Evolutionary conservation across 768 basidiomycete species (phyloP), one percentile per base, ranked within the genome.

Genomic region (Lyophyllum atratum): DNA sequence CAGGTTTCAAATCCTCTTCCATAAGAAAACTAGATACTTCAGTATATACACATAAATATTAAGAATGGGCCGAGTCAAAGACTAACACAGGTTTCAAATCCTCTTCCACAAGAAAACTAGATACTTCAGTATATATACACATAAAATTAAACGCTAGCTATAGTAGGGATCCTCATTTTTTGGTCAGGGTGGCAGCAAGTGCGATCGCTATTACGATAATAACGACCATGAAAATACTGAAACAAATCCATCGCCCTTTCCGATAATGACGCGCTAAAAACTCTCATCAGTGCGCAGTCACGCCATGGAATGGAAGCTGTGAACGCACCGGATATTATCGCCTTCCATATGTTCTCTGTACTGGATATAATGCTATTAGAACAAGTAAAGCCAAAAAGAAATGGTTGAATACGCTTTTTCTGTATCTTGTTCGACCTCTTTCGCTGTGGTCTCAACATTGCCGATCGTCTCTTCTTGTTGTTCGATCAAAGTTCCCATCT

Each of bases 231-330:
- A 79, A 69, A 49, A 90, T 76, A 64, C 80, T 74, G 71, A 94
- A 93, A 72, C 91, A 95, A 74, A 90, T 90, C 90, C 90, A 92
- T 58, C 92, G 85, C 74, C 87, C 92, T 66, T 84, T 85, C 56
- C 94, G 83, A 9, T 91, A 90, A 24, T 78, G 72, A 12, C 86
- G 78, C 0, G 90, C 90, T 72, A 46, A 31, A 14, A 15, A n/a
- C 10, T 10, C 49, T 11, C 34, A 40, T 59, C 22, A 66, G 49
- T 24, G 31, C n/a, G 17, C 31, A 12, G 25, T 24, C 43, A 1
- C 17, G 9, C n/a, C 19, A 15, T 28, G 8, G 65, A 66, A 64
- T 55, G 52, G 39, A 9, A 40, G 26, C 54, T 62, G 49, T 59
- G 59, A 31, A 58, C 70, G 52, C 60, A 76, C 76, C 77, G 59